Conservation (phyloP, 352 stramenopile species). For the Phytophthora vignae region DNA sequence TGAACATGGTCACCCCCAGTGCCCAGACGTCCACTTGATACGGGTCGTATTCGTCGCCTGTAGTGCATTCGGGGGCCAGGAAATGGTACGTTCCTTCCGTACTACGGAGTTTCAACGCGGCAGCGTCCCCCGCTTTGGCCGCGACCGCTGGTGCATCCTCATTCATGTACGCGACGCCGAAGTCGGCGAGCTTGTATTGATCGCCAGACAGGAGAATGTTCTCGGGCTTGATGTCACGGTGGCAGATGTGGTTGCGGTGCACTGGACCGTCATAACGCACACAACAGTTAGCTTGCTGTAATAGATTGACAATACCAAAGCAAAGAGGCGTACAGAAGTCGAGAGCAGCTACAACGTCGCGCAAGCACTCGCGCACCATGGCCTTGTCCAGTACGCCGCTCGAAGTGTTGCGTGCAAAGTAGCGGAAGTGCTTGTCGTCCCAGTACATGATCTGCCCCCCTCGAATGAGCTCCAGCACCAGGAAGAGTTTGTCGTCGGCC, state of each 20-base stretch:
- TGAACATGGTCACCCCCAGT: constrained; percentile 81
- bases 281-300: neutral
- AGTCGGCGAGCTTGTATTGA: constrained; percentile 83
- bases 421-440: constrained; percentile 77
- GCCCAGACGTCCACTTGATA: constrained; percentile 88
- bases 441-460: constrained; percentile 88
- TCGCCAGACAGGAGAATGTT: constrained; percentile 76
- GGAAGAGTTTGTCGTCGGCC: constrained; percentile 78
- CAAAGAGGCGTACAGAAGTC: constrained; percentile 65
- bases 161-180: constrained; percentile 79
- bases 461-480: constrained; percentile 85
- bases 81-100: constrained; percentile 92
- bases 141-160: constrained; percentile 42
- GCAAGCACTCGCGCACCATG: constrained; percentile 67
- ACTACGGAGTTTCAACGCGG: constrained; percentile 53
- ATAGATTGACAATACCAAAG: no score
- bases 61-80: constrained; percentile 83
- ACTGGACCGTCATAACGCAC: constrained; percentile 40
- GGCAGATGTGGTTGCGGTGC: constrained; percentile 83
- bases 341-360: constrained; percentile 78
- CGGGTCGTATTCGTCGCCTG: constrained; percentile 75
- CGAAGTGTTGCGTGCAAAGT: constrained; percentile 40
- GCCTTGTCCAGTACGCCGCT: constrained; percentile 44
- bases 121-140: neutral
- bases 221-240: constrained; percentile 87